Percentiles rank a stretch among this genome's conserved stretches.
Conservation (phyloP, 192 early-diverging fungal genomes). For the Chytriomyces sp. region DNA sequence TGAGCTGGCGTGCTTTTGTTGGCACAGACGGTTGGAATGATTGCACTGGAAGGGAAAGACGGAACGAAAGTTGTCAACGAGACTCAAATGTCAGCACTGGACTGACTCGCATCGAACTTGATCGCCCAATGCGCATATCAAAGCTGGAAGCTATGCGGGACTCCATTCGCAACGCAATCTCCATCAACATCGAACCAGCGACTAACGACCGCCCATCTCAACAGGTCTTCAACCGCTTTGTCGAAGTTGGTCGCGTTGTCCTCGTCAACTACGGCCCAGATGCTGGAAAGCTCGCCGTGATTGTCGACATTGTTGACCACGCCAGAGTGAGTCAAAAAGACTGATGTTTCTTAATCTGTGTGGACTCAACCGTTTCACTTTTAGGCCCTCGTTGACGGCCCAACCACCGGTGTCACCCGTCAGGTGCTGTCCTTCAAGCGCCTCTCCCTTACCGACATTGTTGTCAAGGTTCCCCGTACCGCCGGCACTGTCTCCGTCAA, state of each 20-base stretch:
- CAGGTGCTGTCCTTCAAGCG: conserved; percentile 89
- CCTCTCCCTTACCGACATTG: conserved; percentile 85
- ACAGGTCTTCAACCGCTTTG: conserved; percentile 65
- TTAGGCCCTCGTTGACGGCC: conserved; percentile 94
- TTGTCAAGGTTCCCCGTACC: conserved; percentile 84
- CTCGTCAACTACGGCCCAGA: conserved; percentile 92
- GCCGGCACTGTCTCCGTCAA: conserved; percentile 76
- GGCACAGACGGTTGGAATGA: too few species aligned
- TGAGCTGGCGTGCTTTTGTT: too few species aligned
- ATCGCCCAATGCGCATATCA: too few species aligned
- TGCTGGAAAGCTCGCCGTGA: conserved; percentile 96
- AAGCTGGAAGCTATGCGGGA: too few species aligned
- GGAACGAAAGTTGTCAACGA: too few species aligned
- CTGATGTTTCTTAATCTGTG: neutral
- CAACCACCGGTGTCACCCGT: conserved; percentile 91
- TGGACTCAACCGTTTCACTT: neutral
- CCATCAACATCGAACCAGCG: too few species aligned
- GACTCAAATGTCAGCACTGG: too few species aligned
- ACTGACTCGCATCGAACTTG: too few species aligned
- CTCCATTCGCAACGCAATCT: too few species aligned
- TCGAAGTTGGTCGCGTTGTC: conserved; percentile 99
- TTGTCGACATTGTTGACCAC: conserved; percentile 99
- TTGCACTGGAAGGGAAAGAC: too few species aligned
- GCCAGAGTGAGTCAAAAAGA: conserved; percentile 71
- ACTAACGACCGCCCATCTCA: neutral